Conservation (phyloP, 129 eudicot species). For the Flaveria brownii region DNA sequence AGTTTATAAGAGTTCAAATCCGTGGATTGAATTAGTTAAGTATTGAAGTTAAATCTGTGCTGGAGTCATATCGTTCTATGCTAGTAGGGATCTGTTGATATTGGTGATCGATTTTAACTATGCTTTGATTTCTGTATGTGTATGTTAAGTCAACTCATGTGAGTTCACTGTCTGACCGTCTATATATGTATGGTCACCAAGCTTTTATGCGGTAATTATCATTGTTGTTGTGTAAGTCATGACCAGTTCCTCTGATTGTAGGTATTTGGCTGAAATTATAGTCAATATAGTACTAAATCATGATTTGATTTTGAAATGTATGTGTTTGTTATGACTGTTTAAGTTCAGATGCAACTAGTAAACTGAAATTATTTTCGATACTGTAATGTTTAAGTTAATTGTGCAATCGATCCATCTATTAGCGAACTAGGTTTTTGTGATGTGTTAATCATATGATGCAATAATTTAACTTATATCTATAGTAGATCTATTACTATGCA, state of each 20-base stretch:
- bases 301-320: neutral
- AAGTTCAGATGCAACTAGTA: conserved; percentile 2
- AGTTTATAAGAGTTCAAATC: neutral
- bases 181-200: neutral
- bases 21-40: neutral
- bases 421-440: conserved; percentile 33
- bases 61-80: neutral
- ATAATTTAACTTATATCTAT: neutral
- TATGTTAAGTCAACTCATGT: neutral
- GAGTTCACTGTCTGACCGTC: neutral
- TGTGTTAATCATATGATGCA: neutral
- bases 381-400: conserved; percentile 31
- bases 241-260: neutral
- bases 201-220: neutral
- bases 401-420: conserved; percentile 41
- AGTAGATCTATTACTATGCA: neutral
- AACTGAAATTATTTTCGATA: neutral
- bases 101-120: neutral
- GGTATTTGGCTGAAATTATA: neutral
- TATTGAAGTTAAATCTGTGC: neutral
- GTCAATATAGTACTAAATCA: conserved; percentile 7
- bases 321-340: neutral
- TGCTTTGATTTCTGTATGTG: neutral
- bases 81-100: neutral
- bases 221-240: neutral